Evolutionary conservation across 495 filamentous ascomycete genomes (phyloP), one percentile per base, ranked within the genome.

Genomic region (Letharia lupina): DNA sequence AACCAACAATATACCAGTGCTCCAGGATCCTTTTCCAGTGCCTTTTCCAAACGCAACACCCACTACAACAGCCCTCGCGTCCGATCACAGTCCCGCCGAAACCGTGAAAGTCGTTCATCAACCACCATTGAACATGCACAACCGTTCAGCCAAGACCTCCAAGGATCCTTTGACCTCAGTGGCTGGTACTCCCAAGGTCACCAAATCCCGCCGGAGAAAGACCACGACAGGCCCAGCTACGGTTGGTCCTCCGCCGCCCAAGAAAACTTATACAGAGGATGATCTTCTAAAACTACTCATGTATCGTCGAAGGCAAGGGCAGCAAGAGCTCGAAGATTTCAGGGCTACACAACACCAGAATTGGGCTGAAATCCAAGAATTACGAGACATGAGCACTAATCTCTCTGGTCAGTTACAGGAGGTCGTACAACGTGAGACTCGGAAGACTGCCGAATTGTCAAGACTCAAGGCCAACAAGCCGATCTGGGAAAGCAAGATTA

Each of bases 401-500:
- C 65, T 71, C 35, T 31, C 59, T 5, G 39, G 16, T 37, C 57
- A 62, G 23, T 42, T 68, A 57, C 65, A 68, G 47, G 65, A 60
- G 13, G 45, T 23, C 2, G 8, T 50, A 35, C 20, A 28, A 5
- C 56, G 44, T 12, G 63, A 48, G 11, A 33, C 50, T 11, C 41
- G 54, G 33, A 65, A 66, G 45, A 31, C 65, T 23, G 39, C 58
- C 35, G 61, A 68, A 45, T 45, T 72, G 18, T 40, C 48, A 7
- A 57, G 62, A 45, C 18, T 68, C 41, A 61, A 62, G 37, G 20
- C 65, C 9, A 48, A 35, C 40, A 66, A 69, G 37, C 39, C 67
- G 31, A 33, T 58, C 15, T 69, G 61, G 64, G 61, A 63, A 45
- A 48, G 37, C 20, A 68, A 63, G 59, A 39, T 65, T 16, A 67